Conservation (phyloP, 106 monocot species). For the Triglochin maritima region DNA sequence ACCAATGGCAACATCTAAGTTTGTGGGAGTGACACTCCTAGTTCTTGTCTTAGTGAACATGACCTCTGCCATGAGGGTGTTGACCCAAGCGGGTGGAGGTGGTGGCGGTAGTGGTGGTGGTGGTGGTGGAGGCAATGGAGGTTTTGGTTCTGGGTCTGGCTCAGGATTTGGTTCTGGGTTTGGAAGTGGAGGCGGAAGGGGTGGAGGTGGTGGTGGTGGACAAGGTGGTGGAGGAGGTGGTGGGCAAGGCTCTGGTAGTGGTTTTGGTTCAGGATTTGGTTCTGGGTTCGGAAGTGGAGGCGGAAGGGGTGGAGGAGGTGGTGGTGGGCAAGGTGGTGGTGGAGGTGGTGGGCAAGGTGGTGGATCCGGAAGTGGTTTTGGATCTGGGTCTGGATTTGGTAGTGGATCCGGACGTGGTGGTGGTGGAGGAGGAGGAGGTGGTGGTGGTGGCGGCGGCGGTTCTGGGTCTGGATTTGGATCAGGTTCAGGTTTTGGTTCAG, state of each 20-base stretch:
- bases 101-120: too few relatives aligned
- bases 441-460: neutral
- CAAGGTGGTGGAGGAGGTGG: neutral
- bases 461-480: slow-evolving; percentile 2
- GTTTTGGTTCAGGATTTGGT: neutral
- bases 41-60: too few relatives aligned
- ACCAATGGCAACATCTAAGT: neutral
- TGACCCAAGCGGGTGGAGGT: too few relatives aligned
- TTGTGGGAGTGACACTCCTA: too few relatives aligned
- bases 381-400: neutral
- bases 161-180: too few relatives aligned
- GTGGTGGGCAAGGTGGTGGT: neutral
- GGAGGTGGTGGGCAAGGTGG: neutral
- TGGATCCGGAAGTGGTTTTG: neutral
- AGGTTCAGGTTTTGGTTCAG: neutral
- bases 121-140: too few relatives aligned
- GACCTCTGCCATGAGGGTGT: too few relatives aligned
- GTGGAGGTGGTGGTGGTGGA: neutral
- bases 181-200: too few relatives aligned
- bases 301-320: neutral
- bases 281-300: neutral
- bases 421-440: neutral
- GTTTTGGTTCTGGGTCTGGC: too few relatives aligned
- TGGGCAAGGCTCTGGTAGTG: neutral
- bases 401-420: neutral